Percentiles rank a stretch among this genome's conserved stretches.
Evolutionary conservation across 164 flowering plant genomes (phyloP).

Genomic region (Hamamelis virginiana): DNA sequence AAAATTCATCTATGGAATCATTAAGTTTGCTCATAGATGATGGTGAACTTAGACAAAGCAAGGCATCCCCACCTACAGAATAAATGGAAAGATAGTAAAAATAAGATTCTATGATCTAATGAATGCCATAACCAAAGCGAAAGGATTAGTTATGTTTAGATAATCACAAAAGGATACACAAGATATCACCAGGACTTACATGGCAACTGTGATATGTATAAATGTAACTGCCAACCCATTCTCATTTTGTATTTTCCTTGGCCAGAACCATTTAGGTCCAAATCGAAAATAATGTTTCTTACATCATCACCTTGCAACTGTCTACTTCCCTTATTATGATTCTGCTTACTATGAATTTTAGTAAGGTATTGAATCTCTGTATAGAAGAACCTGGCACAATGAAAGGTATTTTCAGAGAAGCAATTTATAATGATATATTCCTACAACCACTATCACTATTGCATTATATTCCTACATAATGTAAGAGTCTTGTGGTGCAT

Average conservation of each 20-base stretch:
- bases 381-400: constrained; percentile 64
- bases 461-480: no score
- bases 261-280: constrained; percentile 32
- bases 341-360: constrained; percentile 7
- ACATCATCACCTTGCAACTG: constrained; percentile 22
- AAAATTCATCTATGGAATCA: constrained; percentile 13
- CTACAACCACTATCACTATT: no score
- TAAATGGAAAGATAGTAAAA: constrained; percentile 1
- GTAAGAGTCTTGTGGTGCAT: no score
- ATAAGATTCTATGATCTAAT: not conserved
- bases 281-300: constrained; percentile 26
- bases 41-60: constrained; percentile 23
- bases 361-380: constrained; percentile 46
- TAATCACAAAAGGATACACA: not conserved
- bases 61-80: constrained; percentile 73
- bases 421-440: not conserved
- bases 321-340: constrained; percentile 14
- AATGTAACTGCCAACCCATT: constrained; percentile 72
- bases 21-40: constrained; percentile 5
- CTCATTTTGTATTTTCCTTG: constrained; percentile 46
- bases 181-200: constrained; percentile 49
- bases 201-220: constrained; percentile 89
- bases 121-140: not conserved
- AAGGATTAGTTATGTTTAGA: not conserved
- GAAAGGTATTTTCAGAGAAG: constrained; percentile 1